phyloP scores from a whole-genome alignment of 257 asterid species.

The Solanum medicagineum region DNA sequence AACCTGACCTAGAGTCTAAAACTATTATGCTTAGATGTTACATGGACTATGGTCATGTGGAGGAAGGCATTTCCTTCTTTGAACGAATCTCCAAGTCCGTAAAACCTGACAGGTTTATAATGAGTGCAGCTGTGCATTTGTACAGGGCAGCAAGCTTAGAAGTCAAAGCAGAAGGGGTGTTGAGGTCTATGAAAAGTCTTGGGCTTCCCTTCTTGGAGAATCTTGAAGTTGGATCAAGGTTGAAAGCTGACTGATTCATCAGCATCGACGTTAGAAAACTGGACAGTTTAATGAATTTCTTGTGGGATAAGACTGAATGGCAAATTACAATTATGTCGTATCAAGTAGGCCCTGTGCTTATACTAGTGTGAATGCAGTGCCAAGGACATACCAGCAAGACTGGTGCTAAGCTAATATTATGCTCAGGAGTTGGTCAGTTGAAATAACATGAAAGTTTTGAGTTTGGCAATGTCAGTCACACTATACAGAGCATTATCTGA shows the following conservation, averaged over 20 bases:
- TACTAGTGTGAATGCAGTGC: background rate
- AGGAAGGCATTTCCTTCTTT: slow-evolving; percentile 53
- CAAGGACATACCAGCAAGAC: background rate
- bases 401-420: background rate
- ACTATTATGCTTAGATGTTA: slow-evolving; percentile 61
- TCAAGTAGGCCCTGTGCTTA: background rate
- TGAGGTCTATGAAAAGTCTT: slow-evolving; percentile 22
- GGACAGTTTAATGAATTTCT: background rate
- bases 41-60: slow-evolving; percentile 47
- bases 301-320: background rate
- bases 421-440: background rate
- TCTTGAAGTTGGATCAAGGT: slow-evolving; percentile 50
- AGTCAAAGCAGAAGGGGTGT: slow-evolving; percentile 29
- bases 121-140: slow-evolving; percentile 67
- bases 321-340: background rate
- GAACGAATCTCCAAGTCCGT: slow-evolving; percentile 35
- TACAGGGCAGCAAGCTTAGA: slow-evolving; percentile 41
- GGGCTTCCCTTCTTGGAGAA: slow-evolving; percentile 40
- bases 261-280: background rate
- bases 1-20: slow-evolving; percentile 42
- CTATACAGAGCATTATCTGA: background rate
- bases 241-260: background rate
- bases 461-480: background rate
- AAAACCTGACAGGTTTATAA: slow-evolving; percentile 45
- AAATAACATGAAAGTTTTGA: background rate